A percentile compares a stretch with the other conserved stretches of the same genome.
Evolutionary conservation across 2,329 filamentous ascomycete species (phyloP).

Genomic region (Capronia epimyces): DNA sequence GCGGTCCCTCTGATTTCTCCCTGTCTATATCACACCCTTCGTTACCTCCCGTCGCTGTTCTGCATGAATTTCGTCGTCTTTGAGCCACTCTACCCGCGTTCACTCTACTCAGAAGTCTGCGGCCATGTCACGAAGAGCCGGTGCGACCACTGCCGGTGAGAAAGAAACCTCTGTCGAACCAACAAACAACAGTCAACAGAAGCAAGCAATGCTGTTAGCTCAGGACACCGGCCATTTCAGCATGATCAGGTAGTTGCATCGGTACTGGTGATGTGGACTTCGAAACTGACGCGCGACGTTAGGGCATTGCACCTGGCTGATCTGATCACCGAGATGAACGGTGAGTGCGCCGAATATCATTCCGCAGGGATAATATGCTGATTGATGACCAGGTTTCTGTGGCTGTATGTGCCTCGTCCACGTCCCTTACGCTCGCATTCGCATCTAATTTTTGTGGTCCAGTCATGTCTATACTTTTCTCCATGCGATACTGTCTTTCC

Average conservation of each 20-base stretch:
- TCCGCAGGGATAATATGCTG: conserved; percentile 4
- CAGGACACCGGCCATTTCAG: conserved; percentile 48
- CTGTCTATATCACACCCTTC: neutral
- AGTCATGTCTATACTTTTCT: conserved; percentile 93
- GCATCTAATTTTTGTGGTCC: neutral
- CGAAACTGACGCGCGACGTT: neutral
- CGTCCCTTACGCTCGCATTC: neutral
- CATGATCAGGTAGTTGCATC: conserved; percentile 40
- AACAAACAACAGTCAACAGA: conserved; percentile 39
- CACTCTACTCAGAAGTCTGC: neutral
- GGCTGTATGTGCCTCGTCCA: conserved; percentile 38
- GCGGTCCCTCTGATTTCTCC: neutral
- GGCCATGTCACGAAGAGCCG: conserved; percentile 29
- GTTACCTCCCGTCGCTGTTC: no score
- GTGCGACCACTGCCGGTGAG: conserved; percentile 17
- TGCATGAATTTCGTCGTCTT: no score
- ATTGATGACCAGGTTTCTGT: conserved; percentile 40
- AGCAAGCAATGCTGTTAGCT: conserved; percentile 47
- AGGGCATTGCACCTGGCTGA: conserved; percentile 49
- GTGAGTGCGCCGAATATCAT: conserved; percentile 29
- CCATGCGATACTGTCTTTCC: conserved; percentile 83
- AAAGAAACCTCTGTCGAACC: conserved; percentile 17
- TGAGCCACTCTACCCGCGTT: neutral
- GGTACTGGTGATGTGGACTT: conserved; percentile 18
- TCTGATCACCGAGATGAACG: conserved; percentile 47